Base-by-base conservation (phyloP, 2,329 filamentous ascomycete species). In the Polychaeton citri region DNA sequence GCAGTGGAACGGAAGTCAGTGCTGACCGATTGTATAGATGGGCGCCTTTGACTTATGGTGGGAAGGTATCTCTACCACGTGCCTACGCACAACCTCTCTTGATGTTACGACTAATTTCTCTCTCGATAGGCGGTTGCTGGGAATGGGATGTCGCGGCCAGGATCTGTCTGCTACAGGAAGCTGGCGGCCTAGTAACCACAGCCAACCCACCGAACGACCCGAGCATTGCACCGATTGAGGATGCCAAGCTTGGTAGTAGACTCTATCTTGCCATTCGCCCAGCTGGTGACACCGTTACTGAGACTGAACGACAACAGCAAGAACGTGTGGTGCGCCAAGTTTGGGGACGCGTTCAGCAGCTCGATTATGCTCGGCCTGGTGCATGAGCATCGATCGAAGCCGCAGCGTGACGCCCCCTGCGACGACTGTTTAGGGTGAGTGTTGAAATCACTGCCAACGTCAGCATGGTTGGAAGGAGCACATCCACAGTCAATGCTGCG, bases 81-180 rank as follows among this genome's bases (percentile, higher is more conserved):
- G 10, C 9, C n/a, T 37, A 13, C 5, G 19, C 13, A 16, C 20
- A 13, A 13, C 8, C 10, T 6, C 8, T 17, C 32, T 16, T 12
- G 21, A 17, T 33, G 8, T 45, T 48, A 15, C 48, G 33, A 36
- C 1, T 7, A 12, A 9, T 10, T 26, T 32, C 10, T 13, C 35
- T 19, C 8, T n/a, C n/a, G 13, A 32, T 28, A 51, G 49, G 55
- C 8, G 21, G 45, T 0, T 84, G 79, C 49, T 84, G 80, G 80
- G 81, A 85, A 57, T 86, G 81, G 79, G 81, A 86, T 45, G 81
- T 85, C 3, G 79, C 80, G 2, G 81, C 81, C 9, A 81, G 80
- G 2, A 75, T 84, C 39, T 79, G 77, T 4, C 76, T 86, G 28
- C 60, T 86, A 1, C 62, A 76, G 38, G 81, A 86, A 59, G 80